Evolutionary conservation across 2,329 filamentous ascomycete species (phyloP).

Genomic region (Trichoderma sp.): DNA sequence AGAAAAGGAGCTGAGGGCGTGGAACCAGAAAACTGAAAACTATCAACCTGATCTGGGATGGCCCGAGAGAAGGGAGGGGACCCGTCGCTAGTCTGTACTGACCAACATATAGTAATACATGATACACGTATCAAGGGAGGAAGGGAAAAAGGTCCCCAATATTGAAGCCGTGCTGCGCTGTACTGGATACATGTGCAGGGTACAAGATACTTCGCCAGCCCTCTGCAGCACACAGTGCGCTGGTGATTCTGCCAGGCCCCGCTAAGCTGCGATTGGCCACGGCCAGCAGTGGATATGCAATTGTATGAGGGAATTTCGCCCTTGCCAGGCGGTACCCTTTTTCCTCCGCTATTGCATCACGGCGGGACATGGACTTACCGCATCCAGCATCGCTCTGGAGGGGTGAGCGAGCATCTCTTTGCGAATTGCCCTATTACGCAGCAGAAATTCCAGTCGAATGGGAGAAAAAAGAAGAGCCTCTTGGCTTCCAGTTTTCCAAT

Average conservation of each 20-base stretch:
- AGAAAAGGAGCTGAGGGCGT: background rate
- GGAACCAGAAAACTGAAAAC: constrained; percentile 7
- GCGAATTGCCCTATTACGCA: background rate
- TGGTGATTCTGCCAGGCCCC: background rate
- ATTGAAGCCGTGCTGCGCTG: background rate
- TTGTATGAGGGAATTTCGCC: constrained; percentile 19
- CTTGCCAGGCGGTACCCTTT: background rate
- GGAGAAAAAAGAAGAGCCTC: background rate
- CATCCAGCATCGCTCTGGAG: constrained; percentile 13
- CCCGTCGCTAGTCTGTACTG: background rate
- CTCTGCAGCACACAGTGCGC: constrained; percentile 2
- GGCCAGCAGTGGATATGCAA: constrained; percentile 15
- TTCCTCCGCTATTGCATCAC: constrained; percentile 14
- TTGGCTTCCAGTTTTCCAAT: background rate
- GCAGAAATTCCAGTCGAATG: background rate
- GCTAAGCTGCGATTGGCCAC: background rate
- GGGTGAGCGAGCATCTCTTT: background rate
- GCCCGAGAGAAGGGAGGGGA: background rate
- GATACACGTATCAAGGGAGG: constrained; percentile 1
- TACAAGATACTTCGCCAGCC: background rate
- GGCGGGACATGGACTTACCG: constrained; percentile 14
- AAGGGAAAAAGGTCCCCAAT: background rate
- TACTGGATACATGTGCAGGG: background rate
- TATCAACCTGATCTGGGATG: constrained; percentile 18
- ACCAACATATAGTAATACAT: background rate